phyloP scores from a whole-genome alignment of 352 stramenopile species.

The Pythium graminicola region DNA sequence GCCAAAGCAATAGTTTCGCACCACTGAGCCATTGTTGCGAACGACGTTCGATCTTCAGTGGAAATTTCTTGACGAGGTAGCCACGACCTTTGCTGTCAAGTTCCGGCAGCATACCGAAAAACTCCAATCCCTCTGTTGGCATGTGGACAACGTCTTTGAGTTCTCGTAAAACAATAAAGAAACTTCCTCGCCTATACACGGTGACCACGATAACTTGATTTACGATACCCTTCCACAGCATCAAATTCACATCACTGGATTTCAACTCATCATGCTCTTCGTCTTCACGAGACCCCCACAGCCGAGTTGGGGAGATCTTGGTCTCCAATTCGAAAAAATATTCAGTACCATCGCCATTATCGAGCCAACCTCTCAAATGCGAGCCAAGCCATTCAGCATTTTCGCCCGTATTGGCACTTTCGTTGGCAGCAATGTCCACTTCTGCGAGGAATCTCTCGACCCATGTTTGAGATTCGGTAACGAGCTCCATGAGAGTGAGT shows the following conservation, averaged over 20 bases:
- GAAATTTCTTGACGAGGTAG: slow-evolving; percentile 45
- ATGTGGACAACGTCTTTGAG: slow-evolving; percentile 21
- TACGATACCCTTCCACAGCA: slow-evolving; percentile 60
- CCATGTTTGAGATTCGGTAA: slow-evolving; percentile 51
- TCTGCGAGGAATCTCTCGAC: slow-evolving; percentile 43
- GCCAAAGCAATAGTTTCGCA: slow-evolving; percentile 54
- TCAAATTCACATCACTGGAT: slow-evolving; percentile 26
- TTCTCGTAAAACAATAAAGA: slow-evolving; percentile 43
- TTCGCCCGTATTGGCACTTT: slow-evolving; percentile 8
- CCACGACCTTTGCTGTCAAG: slow-evolving; percentile 43
- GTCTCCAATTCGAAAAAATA: slow-evolving; percentile 63
- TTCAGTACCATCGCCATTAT: slow-evolving; percentile 38
- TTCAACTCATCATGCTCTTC: slow-evolving; percentile 17
- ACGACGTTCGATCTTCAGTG: slow-evolving; percentile 4
- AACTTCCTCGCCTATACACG: slow-evolving; percentile 42
- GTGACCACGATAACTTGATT: slow-evolving; percentile 45
- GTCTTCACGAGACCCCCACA: slow-evolving; percentile 12
- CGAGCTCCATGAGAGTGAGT: slow-evolving; percentile 29
- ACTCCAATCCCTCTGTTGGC: slow-evolving; percentile 28
- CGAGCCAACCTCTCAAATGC: slow-evolving; percentile 50
- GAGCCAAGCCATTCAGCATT: slow-evolving; percentile 26
- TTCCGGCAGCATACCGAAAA: slow-evolving; percentile 40
- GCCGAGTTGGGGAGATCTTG: neutral
- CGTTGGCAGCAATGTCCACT: slow-evolving; percentile 29
- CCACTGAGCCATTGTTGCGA: slow-evolving; percentile 35